phyloP scores from a whole-genome alignment of 352 stramenopile species.

The Pythium chondricola region DNA sequence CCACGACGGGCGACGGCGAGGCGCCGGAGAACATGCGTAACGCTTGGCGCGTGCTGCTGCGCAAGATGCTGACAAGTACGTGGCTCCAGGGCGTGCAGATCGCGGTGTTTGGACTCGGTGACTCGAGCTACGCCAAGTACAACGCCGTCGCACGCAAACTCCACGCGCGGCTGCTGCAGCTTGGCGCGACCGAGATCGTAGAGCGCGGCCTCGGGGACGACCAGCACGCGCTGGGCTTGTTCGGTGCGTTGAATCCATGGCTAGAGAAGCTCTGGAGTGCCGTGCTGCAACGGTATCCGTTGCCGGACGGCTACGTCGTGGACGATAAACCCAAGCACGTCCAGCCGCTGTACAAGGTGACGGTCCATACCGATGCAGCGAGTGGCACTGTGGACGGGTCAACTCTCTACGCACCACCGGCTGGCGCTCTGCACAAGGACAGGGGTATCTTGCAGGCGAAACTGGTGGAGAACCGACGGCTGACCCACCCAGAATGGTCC shows the following conservation, averaged over 20 bases:
- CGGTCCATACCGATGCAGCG: constrained; percentile 21
- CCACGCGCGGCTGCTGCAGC: constrained; percentile 77
- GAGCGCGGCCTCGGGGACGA: constrained; percentile 83
- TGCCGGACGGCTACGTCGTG: constrained; percentile 49
- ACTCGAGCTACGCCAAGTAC: constrained; percentile 92
- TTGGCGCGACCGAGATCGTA: constrained; percentile 73
- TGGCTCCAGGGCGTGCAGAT: constrained; percentile 69
- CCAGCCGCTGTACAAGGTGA: constrained; percentile 39
- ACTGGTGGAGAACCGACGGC: constrained; percentile 51
- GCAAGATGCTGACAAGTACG: constrained; percentile 62
- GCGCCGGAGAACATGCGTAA: constrained; percentile 87
- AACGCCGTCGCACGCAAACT: constrained; percentile 86
- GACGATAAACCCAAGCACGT: constrained; percentile 59
- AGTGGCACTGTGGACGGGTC: constrained; percentile 20
- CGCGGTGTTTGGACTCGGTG: constrained; percentile 89
- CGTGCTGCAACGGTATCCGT: constrained; percentile 39
- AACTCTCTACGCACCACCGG: constrained; percentile 56
- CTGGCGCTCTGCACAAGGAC: constrained; percentile 30
- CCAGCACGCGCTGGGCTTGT: constrained; percentile 82
- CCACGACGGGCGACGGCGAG: constrained; percentile 91
- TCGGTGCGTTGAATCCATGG: constrained; percentile 80
- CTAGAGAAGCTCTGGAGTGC: constrained; percentile 63
- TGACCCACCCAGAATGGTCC: constrained; percentile 66
- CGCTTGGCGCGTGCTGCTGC: constrained; percentile 81
- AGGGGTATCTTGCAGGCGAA: constrained; percentile 43